phyloP scores from a whole-genome alignment of 2,329 filamentous ascomycete species.

The Colletotrichum somersetense region DNA sequence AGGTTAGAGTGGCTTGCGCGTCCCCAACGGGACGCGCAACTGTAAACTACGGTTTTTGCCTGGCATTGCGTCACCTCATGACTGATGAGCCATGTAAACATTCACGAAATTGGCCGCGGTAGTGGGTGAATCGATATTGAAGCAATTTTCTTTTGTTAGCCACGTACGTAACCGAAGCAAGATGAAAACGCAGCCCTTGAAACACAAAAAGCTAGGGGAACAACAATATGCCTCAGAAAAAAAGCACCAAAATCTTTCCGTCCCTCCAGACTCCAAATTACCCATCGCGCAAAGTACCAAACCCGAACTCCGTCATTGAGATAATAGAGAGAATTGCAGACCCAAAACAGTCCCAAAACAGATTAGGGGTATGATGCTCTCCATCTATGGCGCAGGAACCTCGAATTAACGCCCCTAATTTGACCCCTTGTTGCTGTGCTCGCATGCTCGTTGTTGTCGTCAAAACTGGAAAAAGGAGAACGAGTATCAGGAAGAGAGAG shows the following conservation, averaged over 20 bases:
- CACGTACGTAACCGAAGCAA: slow-evolving; percentile 19
- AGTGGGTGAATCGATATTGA: not conserved
- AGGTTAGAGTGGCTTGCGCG: not conserved
- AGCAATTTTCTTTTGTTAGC: slow-evolving; percentile 25
- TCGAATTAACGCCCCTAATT: slow-evolving; percentile 32
- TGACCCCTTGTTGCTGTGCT: slow-evolving; percentile 38
- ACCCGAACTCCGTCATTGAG: slow-evolving; percentile 29
- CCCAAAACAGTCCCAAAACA: slow-evolving; percentile 36
- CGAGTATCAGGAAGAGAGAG: not conserved
- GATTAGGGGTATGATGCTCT: slow-evolving; percentile 42
- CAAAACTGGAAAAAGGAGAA: not conserved
- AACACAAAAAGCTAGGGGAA: slow-evolving; percentile 18
- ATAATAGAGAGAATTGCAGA: slow-evolving; percentile 30
- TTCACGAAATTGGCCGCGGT: not conserved
- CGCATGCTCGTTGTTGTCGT: slow-evolving; percentile 38
- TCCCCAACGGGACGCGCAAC: not conserved
- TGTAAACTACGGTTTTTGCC: not conserved
- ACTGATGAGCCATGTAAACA: not conserved
- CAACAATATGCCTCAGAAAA: slow-evolving; percentile 16
- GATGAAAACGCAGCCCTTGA: slow-evolving; percentile 7
- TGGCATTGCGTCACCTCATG: not conserved
- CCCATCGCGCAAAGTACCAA: slow-evolving; percentile 23
- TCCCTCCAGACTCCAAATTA: slow-evolving; percentile 37
- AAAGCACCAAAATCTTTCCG: slow-evolving; percentile 21
- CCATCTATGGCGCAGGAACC: slow-evolving; percentile 35